Evolutionary conservation across 352 stramenopile species (phyloP).

Genomic region (Pythium dissimile): DNA sequence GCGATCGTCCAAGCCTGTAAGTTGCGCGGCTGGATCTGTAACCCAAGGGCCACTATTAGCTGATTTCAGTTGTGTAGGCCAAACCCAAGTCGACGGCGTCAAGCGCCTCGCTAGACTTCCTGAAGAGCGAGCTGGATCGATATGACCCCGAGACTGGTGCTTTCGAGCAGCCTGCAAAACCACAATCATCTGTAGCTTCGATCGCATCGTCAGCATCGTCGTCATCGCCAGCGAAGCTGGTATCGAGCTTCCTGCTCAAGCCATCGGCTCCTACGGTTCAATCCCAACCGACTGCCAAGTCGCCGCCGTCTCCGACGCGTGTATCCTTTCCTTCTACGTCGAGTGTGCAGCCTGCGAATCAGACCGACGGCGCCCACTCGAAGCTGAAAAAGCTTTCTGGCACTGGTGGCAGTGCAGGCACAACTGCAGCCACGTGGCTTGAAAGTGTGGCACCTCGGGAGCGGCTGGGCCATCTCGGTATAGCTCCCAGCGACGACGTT

Average conservation of each 20-base stretch:
- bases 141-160: conserved; percentile 43
- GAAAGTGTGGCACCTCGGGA: conserved; percentile 42
- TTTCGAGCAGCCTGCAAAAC: conserved; percentile 11
- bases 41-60: background rate
- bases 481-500: conserved; percentile 1
- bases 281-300: conserved; percentile 11
- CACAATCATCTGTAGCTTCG: conserved; percentile 13
- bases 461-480: conserved; percentile 39
- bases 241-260: conserved; percentile 4
- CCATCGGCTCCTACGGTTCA: background rate
- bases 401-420: conserved; percentile 8
- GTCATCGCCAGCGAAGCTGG: conserved; percentile 8
- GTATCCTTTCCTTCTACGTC: background rate
- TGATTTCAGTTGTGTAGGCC: background rate
- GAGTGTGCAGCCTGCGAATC: background rate
- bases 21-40: background rate
- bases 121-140: conserved; percentile 57
- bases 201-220: conserved; percentile 9
- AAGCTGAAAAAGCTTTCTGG: conserved; percentile 21
- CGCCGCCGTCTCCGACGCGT: conserved; percentile 16
- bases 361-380: background rate
- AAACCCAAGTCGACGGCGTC: conserved; percentile 7
- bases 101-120: conserved; percentile 48
- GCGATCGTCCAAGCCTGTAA: conserved; percentile 42
- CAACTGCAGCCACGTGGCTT: conserved; percentile 40